Evolutionary conservation across 176 grass and related monocot genomes (phyloP).

Genomic region (Otatea glauca): DNA sequence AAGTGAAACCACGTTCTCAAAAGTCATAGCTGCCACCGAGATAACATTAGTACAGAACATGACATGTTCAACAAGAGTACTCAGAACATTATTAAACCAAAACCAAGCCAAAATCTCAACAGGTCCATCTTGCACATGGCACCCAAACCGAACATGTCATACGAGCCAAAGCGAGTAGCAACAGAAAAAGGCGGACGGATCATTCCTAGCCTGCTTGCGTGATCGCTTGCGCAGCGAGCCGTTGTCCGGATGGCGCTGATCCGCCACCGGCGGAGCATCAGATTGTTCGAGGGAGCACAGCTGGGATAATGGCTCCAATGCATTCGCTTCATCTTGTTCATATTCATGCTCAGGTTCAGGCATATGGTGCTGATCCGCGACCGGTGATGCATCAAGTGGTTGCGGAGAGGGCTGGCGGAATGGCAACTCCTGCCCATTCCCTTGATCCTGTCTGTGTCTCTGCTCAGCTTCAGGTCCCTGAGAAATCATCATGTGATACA

Average conservation of each 20-base stretch:
- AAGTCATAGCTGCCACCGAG: neutral
- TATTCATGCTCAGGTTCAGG: neutral
- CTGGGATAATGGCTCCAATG: neutral
- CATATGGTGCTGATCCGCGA: neutral
- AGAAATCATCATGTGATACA: slow-evolving; percentile 35
- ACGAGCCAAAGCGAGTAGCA: neutral
- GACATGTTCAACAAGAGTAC: neutral
- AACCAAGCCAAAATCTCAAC: neutral
- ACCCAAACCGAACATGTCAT: neutral
- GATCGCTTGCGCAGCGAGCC: neutral
- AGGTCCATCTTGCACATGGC: neutral
- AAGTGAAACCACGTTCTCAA: neutral
- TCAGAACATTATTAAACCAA: neutral
- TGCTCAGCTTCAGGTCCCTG: slow-evolving; percentile 43
- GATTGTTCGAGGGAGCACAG: neutral
- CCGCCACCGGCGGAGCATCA: neutral
- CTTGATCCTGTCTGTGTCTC: neutral
- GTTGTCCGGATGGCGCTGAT: neutral
- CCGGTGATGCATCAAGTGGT: neutral
- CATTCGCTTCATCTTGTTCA: neutral
- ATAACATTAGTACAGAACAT: neutral
- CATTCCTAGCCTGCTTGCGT: neutral
- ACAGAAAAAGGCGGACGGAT: neutral
- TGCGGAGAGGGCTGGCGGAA: too few species aligned
- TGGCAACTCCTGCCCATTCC: neutral